Base-by-base conservation (phyloP, 345 rosid species). In the Eucalyptus erythrocorys region DNA sequence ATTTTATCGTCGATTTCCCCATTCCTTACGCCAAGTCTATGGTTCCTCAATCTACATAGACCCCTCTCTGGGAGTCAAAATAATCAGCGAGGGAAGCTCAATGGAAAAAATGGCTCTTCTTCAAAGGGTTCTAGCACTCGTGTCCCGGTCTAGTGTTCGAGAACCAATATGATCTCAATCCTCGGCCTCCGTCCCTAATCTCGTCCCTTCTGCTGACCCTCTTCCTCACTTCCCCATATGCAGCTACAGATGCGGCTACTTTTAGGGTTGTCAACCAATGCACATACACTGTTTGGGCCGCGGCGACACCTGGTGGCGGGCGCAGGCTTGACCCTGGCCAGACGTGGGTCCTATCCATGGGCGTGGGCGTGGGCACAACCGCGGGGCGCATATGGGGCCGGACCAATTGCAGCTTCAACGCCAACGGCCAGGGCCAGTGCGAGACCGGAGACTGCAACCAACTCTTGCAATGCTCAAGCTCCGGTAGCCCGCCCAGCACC, bases 301-400 rank as follows among this genome's bases (percentile, higher is more conserved):
- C 90, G 1, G 90, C 92, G 6, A n/a, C 57, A 8, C 92, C 90
- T 3, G 89, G 93, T 5, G 93, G 93, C 12, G 91, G 93, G 45
- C 48, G 66, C 47, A 86, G 8, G 61, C 91, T 92, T 26, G 50
- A 91, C 51, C 82, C 22, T 13, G 87, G 89, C 87, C 87, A 91
- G 24, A 51, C 10, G 24, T 51, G 64, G 50, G 87, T 51, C 55
- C 55, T 51, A 19, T 51, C 10, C 2, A 4, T 19, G 55, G 24
- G 80, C 89, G 10, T 19, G 55, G 24, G 80, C 89, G 84, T 88
- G 1, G 91, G 89, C 48, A 91, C 90, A 6, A 47, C 55, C 10
- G 34, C 2, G 8, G 88, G 76, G 4, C 89, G 92, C 15, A 88
- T 92, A 15, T 92, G 93, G 93, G 90, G 89, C 37, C 89, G 91